A percentile compares a stretch with the other conserved stretches of the same genome.
Conservation (phyloP, 73 alveolate species). For the Halteria grandinella region DNA sequence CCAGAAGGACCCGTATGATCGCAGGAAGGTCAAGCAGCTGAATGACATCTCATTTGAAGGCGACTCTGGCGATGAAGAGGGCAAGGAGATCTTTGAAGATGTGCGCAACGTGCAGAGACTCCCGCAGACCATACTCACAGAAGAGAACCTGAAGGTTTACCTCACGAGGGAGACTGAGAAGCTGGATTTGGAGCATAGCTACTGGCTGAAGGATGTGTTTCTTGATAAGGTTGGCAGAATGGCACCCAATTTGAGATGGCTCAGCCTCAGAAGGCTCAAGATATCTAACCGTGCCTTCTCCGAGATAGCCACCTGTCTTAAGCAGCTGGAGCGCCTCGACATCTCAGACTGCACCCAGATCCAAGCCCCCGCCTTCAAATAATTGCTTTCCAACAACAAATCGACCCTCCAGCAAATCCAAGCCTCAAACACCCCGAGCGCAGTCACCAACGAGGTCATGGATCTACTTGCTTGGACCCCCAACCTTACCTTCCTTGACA, state of each 20-base stretch:
- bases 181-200: conserved; percentile 55
- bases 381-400: conserved; percentile 39
- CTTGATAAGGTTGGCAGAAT: conserved; percentile 58
- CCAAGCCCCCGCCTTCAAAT: conserved; percentile 6
- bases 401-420: conserved; percentile 20
- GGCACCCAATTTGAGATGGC: conserved; percentile 59
- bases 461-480: conserved; percentile 1
- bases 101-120: conserved; percentile 50
- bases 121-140: conserved; percentile 65
- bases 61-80: conserved; percentile 49
- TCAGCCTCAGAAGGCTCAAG: conserved; percentile 45
- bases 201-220: conserved; percentile 63
- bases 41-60: conserved; percentile 68
- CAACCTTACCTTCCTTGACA: conserved; percentile 37
- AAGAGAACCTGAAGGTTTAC: conserved; percentile 56
- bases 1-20: conserved; percentile 63
- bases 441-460: conserved; percentile 56
- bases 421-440: conserved; percentile 48
- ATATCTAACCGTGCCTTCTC: conserved; percentile 33
- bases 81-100: conserved; percentile 45
- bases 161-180: conserved; percentile 48
- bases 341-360: conserved; percentile 51
- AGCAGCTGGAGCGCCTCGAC: conserved; percentile 31
- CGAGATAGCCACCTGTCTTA: conserved; percentile 9
- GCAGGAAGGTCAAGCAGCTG: conserved; percentile 67